Percentiles rank a stretch among this genome's conserved stretches.
Evolutionary conservation across 352 stramenopile species (phyloP).

Genomic region (Pythium brachiatum): DNA sequence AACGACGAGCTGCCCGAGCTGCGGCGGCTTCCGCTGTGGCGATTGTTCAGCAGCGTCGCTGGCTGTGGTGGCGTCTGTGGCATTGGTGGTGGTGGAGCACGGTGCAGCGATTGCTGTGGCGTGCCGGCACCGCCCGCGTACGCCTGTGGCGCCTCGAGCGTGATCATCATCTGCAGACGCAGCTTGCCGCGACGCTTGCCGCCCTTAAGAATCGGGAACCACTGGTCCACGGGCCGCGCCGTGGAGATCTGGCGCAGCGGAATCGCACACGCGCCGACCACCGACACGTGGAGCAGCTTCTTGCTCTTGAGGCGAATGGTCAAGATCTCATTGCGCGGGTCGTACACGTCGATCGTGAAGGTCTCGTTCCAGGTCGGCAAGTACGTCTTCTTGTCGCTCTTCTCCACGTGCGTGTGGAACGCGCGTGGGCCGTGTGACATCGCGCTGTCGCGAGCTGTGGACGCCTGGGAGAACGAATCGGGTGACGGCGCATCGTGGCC

Average conservation of each 20-base stretch:
- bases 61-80: background rate
- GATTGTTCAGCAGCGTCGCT: conserved; percentile 3
- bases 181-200: conserved; percentile 51
- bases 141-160: conserved; percentile 5
- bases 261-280: conserved; percentile 50
- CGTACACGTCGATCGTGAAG: conserved; percentile 25
- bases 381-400: conserved; percentile 23
- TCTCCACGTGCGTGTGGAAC: conserved; percentile 29
- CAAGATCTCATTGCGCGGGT: conserved; percentile 38
- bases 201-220: conserved; percentile 48
- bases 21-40: conserved; percentile 3
- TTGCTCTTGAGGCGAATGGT: conserved; percentile 68
- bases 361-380: conserved; percentile 27
- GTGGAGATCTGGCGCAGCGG: conserved; percentile 44
- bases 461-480: conserved; percentile 6
- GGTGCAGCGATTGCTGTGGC: background rate
- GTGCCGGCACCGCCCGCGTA: conserved; percentile 1
- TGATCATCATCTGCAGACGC: conserved; percentile 37
- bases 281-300: conserved; percentile 54
- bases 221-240: conserved; percentile 45
- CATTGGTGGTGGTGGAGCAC: background rate
- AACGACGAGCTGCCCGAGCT: conserved; percentile 8
- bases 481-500: conserved; percentile 13
- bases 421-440: conserved; percentile 1
- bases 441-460: conserved; percentile 6